phyloP scores from a whole-genome alignment of 495 filamentous ascomycete species.

The Annulohypoxylon nitens region DNA sequence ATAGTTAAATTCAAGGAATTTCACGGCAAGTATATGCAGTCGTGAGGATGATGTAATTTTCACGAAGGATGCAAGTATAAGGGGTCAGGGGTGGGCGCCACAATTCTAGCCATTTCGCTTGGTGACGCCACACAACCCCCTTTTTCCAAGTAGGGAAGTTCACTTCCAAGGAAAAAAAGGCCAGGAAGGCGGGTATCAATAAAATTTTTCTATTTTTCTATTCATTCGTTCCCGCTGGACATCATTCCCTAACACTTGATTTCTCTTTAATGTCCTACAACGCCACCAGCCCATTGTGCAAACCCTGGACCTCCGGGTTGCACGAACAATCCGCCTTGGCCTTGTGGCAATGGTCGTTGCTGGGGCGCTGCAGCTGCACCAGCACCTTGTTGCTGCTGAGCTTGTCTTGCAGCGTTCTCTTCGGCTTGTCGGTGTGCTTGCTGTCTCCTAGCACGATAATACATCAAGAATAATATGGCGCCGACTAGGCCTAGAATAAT shows the following conservation, averaged over 20 bases:
- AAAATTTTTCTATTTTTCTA: background rate
- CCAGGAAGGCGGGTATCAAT: background rate
- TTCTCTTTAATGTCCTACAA: slow-evolving; percentile 14
- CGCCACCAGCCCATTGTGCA: slow-evolving; percentile 69
- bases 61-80: background rate
- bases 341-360: slow-evolving; percentile 48
- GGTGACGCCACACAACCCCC: background rate
- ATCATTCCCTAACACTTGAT: background rate
- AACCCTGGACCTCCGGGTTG: slow-evolving; percentile 79
- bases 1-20: background rate
- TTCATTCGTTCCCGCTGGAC: slow-evolving; percentile 2
- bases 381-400: slow-evolving; percentile 45
- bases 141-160: background rate
- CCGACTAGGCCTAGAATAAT: slow-evolving; percentile 84
- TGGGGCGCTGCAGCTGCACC: slow-evolving; percentile 23
- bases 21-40: background rate
- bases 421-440: slow-evolving; percentile 60
- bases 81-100: background rate
- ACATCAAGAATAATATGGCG: slow-evolving; percentile 80
- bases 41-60: background rate
- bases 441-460: slow-evolving; percentile 84
- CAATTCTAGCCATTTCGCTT: background rate
- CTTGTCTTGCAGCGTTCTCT: slow-evolving; percentile 55
- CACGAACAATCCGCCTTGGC: slow-evolving; percentile 77
- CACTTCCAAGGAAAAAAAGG: background rate